These are phyloP conservation scores for Aspergillus melleus DNA, from an alignment of 2,329 filamentous ascomycete species.

Conservation along the genomic window DNA sequence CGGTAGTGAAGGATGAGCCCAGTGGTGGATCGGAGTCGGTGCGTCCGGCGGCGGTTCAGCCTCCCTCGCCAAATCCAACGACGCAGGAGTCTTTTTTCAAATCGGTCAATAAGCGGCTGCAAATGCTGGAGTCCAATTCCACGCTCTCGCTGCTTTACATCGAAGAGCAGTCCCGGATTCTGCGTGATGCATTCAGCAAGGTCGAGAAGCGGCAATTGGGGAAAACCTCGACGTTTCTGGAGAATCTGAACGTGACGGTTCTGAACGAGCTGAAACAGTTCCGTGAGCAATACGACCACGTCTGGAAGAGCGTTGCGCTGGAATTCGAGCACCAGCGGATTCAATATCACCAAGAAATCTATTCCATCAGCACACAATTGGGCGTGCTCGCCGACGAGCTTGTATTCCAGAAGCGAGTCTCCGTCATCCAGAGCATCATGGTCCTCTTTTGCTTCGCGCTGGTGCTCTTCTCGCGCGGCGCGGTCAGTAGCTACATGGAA, in stretches of 20 bases:
- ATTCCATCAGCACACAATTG: slow-evolving; percentile 76
- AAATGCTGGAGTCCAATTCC: slow-evolving; percentile 87
- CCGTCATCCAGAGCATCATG: slow-evolving; percentile 84
- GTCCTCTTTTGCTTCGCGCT: slow-evolving; percentile 83
- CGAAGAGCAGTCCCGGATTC: slow-evolving; percentile 87
- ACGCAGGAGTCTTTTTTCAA: slow-evolving; percentile 99
- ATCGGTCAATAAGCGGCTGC: slow-evolving; percentile 86
- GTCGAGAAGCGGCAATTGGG: slow-evolving; percentile 83
- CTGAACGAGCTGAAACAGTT: slow-evolving; percentile 76
- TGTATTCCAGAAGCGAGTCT: slow-evolving; percentile 80
- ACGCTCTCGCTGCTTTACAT: slow-evolving; percentile 94
- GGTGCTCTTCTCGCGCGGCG: slow-evolving; percentile 69
- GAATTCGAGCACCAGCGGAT: slow-evolving; percentile 87
- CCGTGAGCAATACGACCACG: slow-evolving; percentile 85
- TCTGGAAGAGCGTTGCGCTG: slow-evolving; percentile 94
- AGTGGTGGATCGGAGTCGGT: slow-evolving; percentile 28
- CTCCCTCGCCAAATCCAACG: slow-evolving; percentile 66
- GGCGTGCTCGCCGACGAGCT: slow-evolving; percentile 93
- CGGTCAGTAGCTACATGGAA: slow-evolving; percentile 45
- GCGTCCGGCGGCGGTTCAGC: slow-evolving; percentile 46
- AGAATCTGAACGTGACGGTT: slow-evolving; percentile 83
- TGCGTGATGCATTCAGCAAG: slow-evolving; percentile 81
- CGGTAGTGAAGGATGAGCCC: slow-evolving; percentile 32
- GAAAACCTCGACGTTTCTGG: slow-evolving; percentile 80
- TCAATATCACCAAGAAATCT: slow-evolving; percentile 77